Evolutionary conservation across 805 yeast genomes (phyloP).

Genomic region (Cyberlindnera xylosilytica): DNA sequence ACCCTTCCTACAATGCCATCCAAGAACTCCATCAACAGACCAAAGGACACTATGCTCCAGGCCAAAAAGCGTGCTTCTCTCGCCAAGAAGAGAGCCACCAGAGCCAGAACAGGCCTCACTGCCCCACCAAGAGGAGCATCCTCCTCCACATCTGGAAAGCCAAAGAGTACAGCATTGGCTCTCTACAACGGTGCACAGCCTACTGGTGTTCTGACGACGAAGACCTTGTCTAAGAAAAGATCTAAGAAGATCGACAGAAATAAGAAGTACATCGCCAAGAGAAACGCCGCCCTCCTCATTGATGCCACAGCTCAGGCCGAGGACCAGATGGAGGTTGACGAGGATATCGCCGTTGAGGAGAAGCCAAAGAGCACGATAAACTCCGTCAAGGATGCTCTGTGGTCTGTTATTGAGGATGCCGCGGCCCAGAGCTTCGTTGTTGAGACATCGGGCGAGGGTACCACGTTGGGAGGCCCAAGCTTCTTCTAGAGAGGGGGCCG

Average conservation of each 20-base stretch:
- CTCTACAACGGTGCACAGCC: constrained; percentile 33
- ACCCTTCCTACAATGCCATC: constrained; percentile 59
- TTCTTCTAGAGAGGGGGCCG: constrained; percentile 36
- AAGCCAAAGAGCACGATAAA: constrained; percentile 33
- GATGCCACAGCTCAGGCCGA: constrained; percentile 49
- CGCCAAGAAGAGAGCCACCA: constrained; percentile 53
- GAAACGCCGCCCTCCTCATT: constrained; percentile 42
- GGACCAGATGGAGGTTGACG: constrained; percentile 49
- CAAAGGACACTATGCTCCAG: constrained; percentile 55
- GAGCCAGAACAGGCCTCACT: constrained; percentile 39
- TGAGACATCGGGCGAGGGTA: constrained; percentile 62
- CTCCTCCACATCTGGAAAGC: constrained; percentile 37
- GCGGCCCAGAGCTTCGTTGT: constrained; percentile 43
- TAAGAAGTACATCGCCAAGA: constrained; percentile 61
- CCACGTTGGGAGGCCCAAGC: constrained; percentile 77
- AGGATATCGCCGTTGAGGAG: constrained; percentile 4
- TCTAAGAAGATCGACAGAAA: constrained; percentile 79
- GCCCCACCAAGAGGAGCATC: constrained; percentile 47
- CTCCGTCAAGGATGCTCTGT: constrained; percentile 60
- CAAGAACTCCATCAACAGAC: constrained; percentile 78
- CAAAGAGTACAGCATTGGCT: constrained; percentile 41
- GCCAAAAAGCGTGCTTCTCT: constrained; percentile 48
- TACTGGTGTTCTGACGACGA: constrained; percentile 41
- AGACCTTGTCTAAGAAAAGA: constrained; percentile 71
- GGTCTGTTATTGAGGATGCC: constrained; percentile 67